These are phyloP conservation scores for Tephrocybe sp. DNA, from an alignment of 768 basidiomycete genomes.

Conservation along the genomic window DNA sequence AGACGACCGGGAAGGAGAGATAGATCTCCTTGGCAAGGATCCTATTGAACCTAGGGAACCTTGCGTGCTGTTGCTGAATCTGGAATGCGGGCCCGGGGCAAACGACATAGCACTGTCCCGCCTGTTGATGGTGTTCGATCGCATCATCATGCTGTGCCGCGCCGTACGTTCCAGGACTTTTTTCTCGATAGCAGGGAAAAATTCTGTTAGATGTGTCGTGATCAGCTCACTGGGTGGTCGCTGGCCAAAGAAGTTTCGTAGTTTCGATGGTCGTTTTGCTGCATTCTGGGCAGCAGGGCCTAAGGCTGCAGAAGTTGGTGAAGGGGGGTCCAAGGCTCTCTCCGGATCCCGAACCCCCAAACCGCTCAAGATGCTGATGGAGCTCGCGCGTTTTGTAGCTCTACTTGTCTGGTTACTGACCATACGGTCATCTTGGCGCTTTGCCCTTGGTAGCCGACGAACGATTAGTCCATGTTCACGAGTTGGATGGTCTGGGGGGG, in stretches of 20 bases:
- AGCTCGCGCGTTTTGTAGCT: slow-evolving; percentile 87
- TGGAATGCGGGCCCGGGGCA: slow-evolving; percentile 44
- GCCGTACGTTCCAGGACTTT: slow-evolving; percentile 87
- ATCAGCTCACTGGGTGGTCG: slow-evolving; percentile 97
- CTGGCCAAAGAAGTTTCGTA: slow-evolving; percentile 97
- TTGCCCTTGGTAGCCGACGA: slow-evolving; percentile 48
- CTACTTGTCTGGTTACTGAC: slow-evolving; percentile 32
- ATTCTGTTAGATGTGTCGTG: slow-evolving; percentile 89
- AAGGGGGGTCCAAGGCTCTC: slow-evolving; percentile 58
- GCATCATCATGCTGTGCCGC: slow-evolving; percentile 83
- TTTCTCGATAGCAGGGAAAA: slow-evolving; percentile 92
- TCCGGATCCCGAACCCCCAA: slow-evolving; percentile 86
- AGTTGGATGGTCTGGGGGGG: slow-evolving; percentile 71
- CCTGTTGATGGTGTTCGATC: slow-evolving; percentile 34
- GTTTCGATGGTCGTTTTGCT: slow-evolving; percentile 58
- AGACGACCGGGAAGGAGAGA: slow-evolving; percentile 43
- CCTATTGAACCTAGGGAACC: slow-evolving; percentile 55
- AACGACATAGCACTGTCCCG: slow-evolving; percentile 54
- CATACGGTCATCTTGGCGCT: slow-evolving; percentile 42
- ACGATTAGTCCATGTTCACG: slow-evolving; percentile 80
- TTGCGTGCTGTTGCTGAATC: slow-evolving; percentile 64
- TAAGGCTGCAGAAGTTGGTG: slow-evolving; percentile 39
- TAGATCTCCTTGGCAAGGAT: slow-evolving; percentile 39
- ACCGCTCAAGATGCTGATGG: slow-evolving; percentile 90
- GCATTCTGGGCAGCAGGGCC: slow-evolving; percentile 34